A percentile compares a stretch with the other conserved stretches of the same genome.
Evolutionary conservation across 2,329 filamentous ascomycete species (phyloP).

Genomic region (Trichoderma lentiforme): DNA sequence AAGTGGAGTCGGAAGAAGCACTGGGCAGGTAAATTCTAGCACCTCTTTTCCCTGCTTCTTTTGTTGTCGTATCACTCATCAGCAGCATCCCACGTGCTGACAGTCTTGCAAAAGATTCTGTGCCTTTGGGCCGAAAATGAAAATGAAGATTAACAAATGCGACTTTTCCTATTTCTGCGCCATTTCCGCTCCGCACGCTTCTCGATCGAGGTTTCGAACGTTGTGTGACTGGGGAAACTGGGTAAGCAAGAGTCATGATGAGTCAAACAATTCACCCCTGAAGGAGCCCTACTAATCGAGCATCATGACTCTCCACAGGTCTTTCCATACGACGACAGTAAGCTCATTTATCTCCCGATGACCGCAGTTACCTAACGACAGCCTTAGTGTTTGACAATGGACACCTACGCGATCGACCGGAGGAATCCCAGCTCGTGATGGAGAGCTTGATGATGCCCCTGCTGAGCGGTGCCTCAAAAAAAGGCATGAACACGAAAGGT

Average conservation of each 20-base stretch:
- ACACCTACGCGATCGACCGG: constrained; percentile 19
- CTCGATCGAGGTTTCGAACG: constrained; percentile 19
- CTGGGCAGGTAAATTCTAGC: constrained; percentile 7
- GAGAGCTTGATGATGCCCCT: constrained; percentile 23
- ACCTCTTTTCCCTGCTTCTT: neutral
- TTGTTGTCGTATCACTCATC: rapidly evolving
- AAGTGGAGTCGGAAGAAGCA: constrained; percentile 23
- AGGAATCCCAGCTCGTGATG: constrained; percentile 20
- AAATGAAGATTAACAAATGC: constrained; percentile 21
- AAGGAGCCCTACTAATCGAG: neutral
- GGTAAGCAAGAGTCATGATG: constrained; percentile 18
- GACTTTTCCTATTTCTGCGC: constrained; percentile 26
- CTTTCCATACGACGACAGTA: constrained; percentile 25
- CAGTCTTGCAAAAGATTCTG: constrained; percentile 16
- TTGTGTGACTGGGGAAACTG: constrained; percentile 27
- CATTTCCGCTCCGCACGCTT: constrained; percentile 22
- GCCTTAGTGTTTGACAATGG: constrained; percentile 25
- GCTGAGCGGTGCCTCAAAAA: neutral
- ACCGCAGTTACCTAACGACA: neutral
- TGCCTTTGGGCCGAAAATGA: constrained; percentile 17
- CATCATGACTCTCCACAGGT: constrained; percentile 13
- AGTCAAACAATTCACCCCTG: neutral
- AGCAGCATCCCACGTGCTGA: neutral
- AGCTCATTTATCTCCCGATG: neutral
- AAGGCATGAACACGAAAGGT: neutral